phyloP scores from a whole-genome alignment of 2,329 filamentous ascomycete genomes.

The Calonectria henricotiae region DNA sequence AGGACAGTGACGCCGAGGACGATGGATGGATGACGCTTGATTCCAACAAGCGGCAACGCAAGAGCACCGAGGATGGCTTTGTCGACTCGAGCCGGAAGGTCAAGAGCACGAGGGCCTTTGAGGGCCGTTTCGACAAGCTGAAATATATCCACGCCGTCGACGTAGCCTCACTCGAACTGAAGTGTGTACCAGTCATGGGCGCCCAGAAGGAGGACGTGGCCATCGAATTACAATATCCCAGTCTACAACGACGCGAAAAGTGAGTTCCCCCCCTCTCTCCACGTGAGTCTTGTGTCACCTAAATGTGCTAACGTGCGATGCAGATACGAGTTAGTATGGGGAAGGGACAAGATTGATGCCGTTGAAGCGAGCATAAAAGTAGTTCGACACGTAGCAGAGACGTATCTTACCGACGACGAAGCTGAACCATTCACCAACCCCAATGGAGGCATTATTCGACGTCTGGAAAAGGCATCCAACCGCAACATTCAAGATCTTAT shows the following conservation, averaged over 20 bases:
- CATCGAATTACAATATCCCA: slow-evolving; percentile 89
- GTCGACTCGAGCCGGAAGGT: slow-evolving; percentile 67
- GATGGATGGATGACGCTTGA: slow-evolving; percentile 69
- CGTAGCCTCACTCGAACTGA: slow-evolving; percentile 68
- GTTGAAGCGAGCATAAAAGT: slow-evolving; percentile 81
- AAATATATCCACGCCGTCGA: slow-evolving; percentile 74
- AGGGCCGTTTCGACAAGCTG: slow-evolving; percentile 61
- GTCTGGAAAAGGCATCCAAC: slow-evolving; percentile 82
- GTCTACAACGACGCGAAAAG: slow-evolving; percentile 78
- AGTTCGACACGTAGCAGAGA: slow-evolving; percentile 79
- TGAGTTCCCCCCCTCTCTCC: slow-evolving; percentile 57
- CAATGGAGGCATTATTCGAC: slow-evolving; percentile 81
- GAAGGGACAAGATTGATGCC: slow-evolving; percentile 85
- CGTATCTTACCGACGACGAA: slow-evolving; percentile 83
- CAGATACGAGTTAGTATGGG: slow-evolving; percentile 78
- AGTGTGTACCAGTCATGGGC: slow-evolving; percentile 68
- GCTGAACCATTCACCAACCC: slow-evolving; percentile 80
- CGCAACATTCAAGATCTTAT: slow-evolving; percentile 75
- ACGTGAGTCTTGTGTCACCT: background rate
- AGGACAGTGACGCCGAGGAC: slow-evolving; percentile 68
- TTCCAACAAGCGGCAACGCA: slow-evolving; percentile 67
- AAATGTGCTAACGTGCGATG: slow-evolving; percentile 45
- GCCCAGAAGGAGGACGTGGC: slow-evolving; percentile 69
- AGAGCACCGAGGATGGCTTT: slow-evolving; percentile 59
- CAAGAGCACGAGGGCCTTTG: slow-evolving; percentile 65